These are phyloP conservation scores for Immersiella caudata DNA, from an alignment of 495 filamentous ascomycete species.

Conservation along the genomic window DNA sequence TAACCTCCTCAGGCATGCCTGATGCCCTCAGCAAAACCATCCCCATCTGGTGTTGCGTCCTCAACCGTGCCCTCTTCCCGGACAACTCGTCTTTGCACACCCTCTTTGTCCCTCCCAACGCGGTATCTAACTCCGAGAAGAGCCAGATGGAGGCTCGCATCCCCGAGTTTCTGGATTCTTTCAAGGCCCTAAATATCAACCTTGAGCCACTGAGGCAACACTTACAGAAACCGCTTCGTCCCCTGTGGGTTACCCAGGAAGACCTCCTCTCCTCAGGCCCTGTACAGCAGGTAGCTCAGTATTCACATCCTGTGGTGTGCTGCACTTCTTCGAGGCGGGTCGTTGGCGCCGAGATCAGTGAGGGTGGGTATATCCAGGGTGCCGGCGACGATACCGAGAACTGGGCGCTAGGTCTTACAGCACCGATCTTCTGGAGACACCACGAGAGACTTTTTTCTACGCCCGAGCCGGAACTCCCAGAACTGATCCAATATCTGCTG, in stretches of 20 bases:
- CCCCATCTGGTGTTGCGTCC: constrained; percentile 86
- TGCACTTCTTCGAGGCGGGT: constrained; percentile 76
- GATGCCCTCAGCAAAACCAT: constrained; percentile 93
- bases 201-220: constrained; percentile 34
- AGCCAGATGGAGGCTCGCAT: constrained; percentile 74
- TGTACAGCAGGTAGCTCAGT: constrained; percentile 32
- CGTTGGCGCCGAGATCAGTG: constrained; percentile 63
- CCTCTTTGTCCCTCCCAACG: constrained; percentile 66
- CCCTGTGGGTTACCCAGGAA: constrained; percentile 63
- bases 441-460: constrained; percentile 56
- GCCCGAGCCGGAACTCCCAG: constrained; percentile 65
- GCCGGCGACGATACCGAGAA: constrained; percentile 91
- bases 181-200: constrained; percentile 50
- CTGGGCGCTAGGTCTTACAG: constrained; percentile 80
- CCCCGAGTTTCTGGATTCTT: constrained; percentile 63
- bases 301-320: constrained; percentile 73
- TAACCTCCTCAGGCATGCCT: constrained; percentile 66
- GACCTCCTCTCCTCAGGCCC: constrained; percentile 26
- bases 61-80: constrained; percentile 82
- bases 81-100: constrained; percentile 47
- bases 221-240: constrained; percentile 61
- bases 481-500: constrained; percentile 61
- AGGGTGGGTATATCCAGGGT: constrained; percentile 86
- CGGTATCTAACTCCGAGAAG: constrained; percentile 73
- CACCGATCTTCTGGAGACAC: constrained; percentile 77